Evolutionary conservation across 2,329 filamentous ascomycete species (phyloP), one percentile per base, ranked within the genome.

Genomic region (Xylaria hypoxylon): DNA sequence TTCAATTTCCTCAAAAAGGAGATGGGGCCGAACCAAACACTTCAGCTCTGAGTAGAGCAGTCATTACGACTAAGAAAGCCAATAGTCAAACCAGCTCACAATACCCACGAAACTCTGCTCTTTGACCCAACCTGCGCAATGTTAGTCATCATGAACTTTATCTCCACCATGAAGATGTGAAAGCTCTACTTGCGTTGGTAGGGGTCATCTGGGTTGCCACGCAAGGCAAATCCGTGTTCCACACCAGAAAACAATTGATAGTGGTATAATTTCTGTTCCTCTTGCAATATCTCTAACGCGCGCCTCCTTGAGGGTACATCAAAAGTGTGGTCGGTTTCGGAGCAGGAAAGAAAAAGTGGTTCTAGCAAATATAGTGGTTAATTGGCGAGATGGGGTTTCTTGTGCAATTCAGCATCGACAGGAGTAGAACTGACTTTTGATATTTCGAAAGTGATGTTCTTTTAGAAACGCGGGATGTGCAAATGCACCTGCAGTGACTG

Each of bases 141-240:
- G 17, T 71, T 35, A 67, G 58, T 3, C 2, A 2, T 28, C 13
- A 40, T 6, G n/a, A 33, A 26, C n/a, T 26, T 13, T 17, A 31
- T 17, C 6, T 31, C 15, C 7, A 24, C 17, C 4, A 15, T 40
- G 31, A 17, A 10, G 17, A 22, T 22, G n/a, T n/a, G n/a, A 42
- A 19, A 10, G 40, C 2, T 35, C 35, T 50, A 69, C 76, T 72
- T 59, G 78, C 80, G 71, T 68, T 82, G 74, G 67, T 82, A 83
- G 2, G 77, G 77, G 38, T 83, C 77, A 13, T 80, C 72, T 47
- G 79, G 72, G 71, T 91, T 86, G 2, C 80, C 84, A 58, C 88
- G 83, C 8, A 89, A 83, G 7, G 87, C 87, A 74, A 91, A 92
- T 0, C 89, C 89, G 74, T 91, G 90, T 66, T 81, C 78, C 17